Conservation (phyloP, 306 rosid genomes). For the Begonia fuchsioides region DNA sequence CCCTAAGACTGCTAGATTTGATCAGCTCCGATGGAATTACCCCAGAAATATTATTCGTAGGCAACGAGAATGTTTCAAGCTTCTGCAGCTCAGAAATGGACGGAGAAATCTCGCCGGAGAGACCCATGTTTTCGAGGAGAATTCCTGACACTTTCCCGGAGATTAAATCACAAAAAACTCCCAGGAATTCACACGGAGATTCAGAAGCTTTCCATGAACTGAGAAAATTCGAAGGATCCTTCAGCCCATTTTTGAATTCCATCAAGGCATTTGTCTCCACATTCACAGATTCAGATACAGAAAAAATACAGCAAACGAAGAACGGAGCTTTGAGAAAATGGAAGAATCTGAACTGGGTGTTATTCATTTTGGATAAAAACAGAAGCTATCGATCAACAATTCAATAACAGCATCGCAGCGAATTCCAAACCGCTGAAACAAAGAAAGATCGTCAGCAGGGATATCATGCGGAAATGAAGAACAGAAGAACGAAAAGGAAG, state of each 20-base stretch:
- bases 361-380: conserved; percentile 33
- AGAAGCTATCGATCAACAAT: not conserved
- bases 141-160: conserved; percentile 43
- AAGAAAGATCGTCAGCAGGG: not conserved
- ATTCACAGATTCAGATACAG: conserved; percentile 31
- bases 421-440: conserved; percentile 4
- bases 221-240: conserved; percentile 43
- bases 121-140: conserved; percentile 41
- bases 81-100: conserved; percentile 37
- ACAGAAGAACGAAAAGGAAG: not conserved
- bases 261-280: conserved; percentile 45
- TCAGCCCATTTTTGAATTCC: conserved; percentile 50
- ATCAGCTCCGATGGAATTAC: conserved; percentile 41
- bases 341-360: conserved; percentile 10
- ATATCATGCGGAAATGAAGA: too few relatives aligned
- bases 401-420: not conserved
- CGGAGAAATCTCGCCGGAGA: conserved; percentile 52
- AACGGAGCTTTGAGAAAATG: conserved; percentile 13
- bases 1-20: conserved; percentile 34
- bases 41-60: conserved; percentile 49
- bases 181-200: conserved; percentile 50
- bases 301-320: conserved; percentile 5
- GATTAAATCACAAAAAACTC: conserved; percentile 40
- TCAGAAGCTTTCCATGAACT: conserved; percentile 46
- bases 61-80: conserved; percentile 37